Conservation (phyloP, 2,329 filamentous ascomycete species). For the Fusarium citri region DNA sequence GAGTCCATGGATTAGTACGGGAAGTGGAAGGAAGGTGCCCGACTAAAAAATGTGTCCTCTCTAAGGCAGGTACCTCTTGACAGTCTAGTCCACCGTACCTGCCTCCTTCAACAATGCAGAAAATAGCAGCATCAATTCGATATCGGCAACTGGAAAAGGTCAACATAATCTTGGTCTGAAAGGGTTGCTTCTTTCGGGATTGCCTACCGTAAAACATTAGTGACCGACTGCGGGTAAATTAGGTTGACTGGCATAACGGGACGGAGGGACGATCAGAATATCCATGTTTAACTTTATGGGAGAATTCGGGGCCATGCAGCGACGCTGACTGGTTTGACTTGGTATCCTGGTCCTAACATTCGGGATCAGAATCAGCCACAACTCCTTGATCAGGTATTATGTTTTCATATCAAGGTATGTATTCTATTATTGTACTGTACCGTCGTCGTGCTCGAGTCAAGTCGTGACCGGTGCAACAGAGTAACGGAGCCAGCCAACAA, state of each 20-base stretch:
- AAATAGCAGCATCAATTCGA: not conserved
- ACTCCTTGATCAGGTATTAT: conserved; percentile 10
- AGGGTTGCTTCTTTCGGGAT: conserved; percentile 27
- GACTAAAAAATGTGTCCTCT: not conserved
- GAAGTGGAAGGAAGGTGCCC: conserved; percentile 6
- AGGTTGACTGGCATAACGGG: conserved; percentile 35
- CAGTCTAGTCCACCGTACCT: conserved; percentile 1
- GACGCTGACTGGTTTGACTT: conserved; percentile 39
- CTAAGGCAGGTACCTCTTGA: not conserved
- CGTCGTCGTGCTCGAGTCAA: conserved; percentile 29
- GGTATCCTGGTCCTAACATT: conserved; percentile 16
- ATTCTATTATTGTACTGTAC: conserved; percentile 4
- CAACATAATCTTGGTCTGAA: conserved; percentile 9
- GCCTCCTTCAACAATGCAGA: conserved; percentile 15
- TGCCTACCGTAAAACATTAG: conserved; percentile 25
- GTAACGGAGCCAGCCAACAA: not conserved
- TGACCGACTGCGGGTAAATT: conserved; percentile 26
- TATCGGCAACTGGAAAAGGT: not conserved
- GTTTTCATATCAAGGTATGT: conserved; percentile 4
- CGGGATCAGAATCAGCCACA: conserved; percentile 34
- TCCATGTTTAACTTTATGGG: conserved; percentile 39
- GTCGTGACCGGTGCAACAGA: conserved; percentile 12
- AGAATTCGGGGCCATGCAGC: conserved; percentile 36
- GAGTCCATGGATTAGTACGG: not conserved
- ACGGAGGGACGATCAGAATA: conserved; percentile 40